These are phyloP conservation scores for Vicia sativa DNA, from an alignment of 306 rosid species.

Conservation along the genomic window DNA sequence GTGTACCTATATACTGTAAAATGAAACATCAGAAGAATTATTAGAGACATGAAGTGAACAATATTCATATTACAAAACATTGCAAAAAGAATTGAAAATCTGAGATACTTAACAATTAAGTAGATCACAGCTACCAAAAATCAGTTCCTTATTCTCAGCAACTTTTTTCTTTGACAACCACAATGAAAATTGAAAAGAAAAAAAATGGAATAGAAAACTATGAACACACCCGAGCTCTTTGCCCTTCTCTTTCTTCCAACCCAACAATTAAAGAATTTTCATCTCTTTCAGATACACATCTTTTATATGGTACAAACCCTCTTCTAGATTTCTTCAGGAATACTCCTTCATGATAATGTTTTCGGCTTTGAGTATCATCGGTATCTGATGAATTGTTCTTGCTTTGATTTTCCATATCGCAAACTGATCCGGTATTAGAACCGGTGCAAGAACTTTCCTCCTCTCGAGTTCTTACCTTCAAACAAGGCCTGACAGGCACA, in stretches of 20 bases:
- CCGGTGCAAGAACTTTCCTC: constrained; percentile 61
- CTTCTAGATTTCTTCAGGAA: constrained; percentile 47
- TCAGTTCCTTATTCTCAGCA: constrained; percentile 32
- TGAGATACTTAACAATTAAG: constrained; percentile 37
- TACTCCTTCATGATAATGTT: constrained; percentile 30
- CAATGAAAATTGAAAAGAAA: constrained; percentile 3
- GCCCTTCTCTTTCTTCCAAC: constrained; percentile 66
- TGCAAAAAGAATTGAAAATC: constrained; percentile 41
- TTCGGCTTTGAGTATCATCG: constrained; percentile 46
- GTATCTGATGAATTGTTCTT: constrained; percentile 44
- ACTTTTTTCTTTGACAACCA: constrained; percentile 2
- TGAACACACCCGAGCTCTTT: constrained; percentile 77
- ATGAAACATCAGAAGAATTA: constrained; percentile 38
- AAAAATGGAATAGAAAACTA: constrained; percentile 34
- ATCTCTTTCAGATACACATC: constrained; percentile 75
- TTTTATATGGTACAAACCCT: constrained; percentile 87
- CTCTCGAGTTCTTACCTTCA: constrained; percentile 43
- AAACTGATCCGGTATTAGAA: constrained; percentile 54
- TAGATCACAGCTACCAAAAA: constrained; percentile 47
- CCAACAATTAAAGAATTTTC: constrained; percentile 48
- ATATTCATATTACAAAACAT: constrained; percentile 11
- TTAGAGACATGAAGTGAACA: constrained; percentile 29
- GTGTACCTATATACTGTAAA: constrained; percentile 27
- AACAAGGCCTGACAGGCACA: constrained; percentile 33
- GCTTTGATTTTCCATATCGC: constrained; percentile 44